Base-by-base conservation (phyloP, 2,329 filamentous ascomycete species). In the Sarocladium oryzae region DNA sequence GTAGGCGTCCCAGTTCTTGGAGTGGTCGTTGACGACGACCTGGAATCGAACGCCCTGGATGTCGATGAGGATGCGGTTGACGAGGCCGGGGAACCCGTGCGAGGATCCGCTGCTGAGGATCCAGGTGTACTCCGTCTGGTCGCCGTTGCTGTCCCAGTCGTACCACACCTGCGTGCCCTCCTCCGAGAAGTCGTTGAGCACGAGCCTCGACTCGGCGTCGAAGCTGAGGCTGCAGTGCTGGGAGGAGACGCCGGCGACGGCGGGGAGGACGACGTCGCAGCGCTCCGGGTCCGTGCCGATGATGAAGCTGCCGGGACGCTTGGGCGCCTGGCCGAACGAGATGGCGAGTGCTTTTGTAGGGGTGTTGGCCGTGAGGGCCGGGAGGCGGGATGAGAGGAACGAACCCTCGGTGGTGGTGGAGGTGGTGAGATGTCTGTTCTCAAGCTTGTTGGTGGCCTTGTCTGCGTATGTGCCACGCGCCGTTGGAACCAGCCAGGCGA, bases 131-230 rank as follows among this genome's bases (percentile, higher is more conserved):
- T 65, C 62, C 2, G 58, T 61, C 43, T 60, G 63, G 53, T 71
- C 67, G 30, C 69, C 69, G 50, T 59, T 64, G 56, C 66, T 66
- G 52, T 65, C 63, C 63, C 65, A 69, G 52, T 70, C 68, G 57
- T 69, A 71, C 69, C 69, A 72, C 26, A 72, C 68, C 46, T 69
- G 64, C 1, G 69, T 72, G 13, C 69, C 69, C 16, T 49, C 30
- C 32, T 60, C 60, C 2, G 69, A 71, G 40, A 64, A 66, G 57
- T 72, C 69, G 49, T 66, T 62, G 8, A 72, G 63, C 3, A 69
- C 59, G 33, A 72, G 64, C 24, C 69, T 59, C 15, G 61, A 62
- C 50, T 69, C 62, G 18, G 61, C 61, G 56, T 71, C 69, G 48
- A 72, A 72, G 56, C 65, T 62, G 50, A 72, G 33, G 41, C 61